Evolutionary conservation across 2,329 filamentous ascomycete species (phyloP), one percentile per base, ranked within the genome.

Genomic region (Zarea fungicola): DNA sequence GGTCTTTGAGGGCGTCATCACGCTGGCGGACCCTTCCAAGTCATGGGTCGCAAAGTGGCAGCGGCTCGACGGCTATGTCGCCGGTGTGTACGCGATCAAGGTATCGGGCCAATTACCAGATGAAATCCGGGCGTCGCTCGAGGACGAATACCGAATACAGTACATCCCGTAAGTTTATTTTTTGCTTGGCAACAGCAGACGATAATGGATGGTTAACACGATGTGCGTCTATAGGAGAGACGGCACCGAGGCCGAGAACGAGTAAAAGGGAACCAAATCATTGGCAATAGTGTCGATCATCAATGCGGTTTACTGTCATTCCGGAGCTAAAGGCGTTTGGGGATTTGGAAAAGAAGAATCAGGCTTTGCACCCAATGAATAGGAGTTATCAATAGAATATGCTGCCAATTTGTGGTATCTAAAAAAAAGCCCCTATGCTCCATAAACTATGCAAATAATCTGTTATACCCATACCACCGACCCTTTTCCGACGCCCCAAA

Each of bases 11-110:
- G 93, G 93, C 41, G 72, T 96, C 55, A 89, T 97, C 65, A 83
- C 88, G 34, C 78, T 97, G 31, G 82, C 85, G 41, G 85, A 96
- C 64, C 91, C 91, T n/a, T 72, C 73, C 36, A 80, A 77, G 57
- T 95, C 88, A 61, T 99, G 93, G 93, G 89, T 97, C 42, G 91
- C 92, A n/a, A 88, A 89, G 64, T 97, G 91, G 86, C 90, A 97
- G 75, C 81, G 93, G 8, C 72, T 99, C 52, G 89, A 96, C 65
- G 82, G 81, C 48, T 97, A 95, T 66, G 85, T 93, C 45, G 80
- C 83, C 14, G 93, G 93, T 47, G 84, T 95, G 50, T 99, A 99
- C 71, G 93, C 93, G 16, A 87, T 90, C 49, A 96, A 97, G 72
- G 93, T 99, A 21, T 89, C 87, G 26, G 93, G 93, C 16, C 82